Conservation (phyloP, 257 asterid species). For the Rhazya stricta region DNA sequence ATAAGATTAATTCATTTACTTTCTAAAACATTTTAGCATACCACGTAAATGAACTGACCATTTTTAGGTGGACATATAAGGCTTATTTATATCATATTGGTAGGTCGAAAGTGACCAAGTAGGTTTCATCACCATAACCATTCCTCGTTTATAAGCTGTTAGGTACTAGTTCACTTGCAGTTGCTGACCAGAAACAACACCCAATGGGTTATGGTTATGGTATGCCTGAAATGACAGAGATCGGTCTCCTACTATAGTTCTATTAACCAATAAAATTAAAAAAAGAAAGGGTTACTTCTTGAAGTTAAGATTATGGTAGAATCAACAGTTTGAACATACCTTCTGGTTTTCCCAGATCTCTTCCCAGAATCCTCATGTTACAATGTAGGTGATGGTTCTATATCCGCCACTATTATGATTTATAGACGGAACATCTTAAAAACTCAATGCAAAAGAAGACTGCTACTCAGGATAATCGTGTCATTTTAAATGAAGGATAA, state of each 20-base stretch:
- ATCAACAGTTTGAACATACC: conserved; percentile 27
- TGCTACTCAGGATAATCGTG: neutral
- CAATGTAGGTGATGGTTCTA: conserved; percentile 78
- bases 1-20: neutral
- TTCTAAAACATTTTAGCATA: neutral
- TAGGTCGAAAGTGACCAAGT: conserved; percentile 37
- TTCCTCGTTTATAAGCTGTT: conserved; percentile 56
- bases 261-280: neutral
- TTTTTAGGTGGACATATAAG: conserved; percentile 54
- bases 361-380: conserved; percentile 97
- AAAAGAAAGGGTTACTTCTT: neutral
- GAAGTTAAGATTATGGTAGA: neutral
- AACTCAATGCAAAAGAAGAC: neutral
- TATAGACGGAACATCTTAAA: conserved; percentile 21
- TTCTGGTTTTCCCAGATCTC: conserved; percentile 67
- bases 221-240: conserved; percentile 34
- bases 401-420: conserved; percentile 64
- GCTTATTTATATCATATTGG: conserved; percentile 16
- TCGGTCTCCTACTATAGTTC: conserved; percentile 6
- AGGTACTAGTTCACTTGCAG: conserved; percentile 77
- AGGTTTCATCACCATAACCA: conserved; percentile 30
- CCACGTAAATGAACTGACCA: conserved; percentile 36
- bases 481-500: neutral
- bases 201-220: conserved; percentile 25
- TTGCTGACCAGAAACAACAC: conserved; percentile 66